These are phyloP conservation scores for Diaporthe batatas DNA, from an alignment of 2,329 filamentous ascomycete species.

Conservation along the genomic window DNA sequence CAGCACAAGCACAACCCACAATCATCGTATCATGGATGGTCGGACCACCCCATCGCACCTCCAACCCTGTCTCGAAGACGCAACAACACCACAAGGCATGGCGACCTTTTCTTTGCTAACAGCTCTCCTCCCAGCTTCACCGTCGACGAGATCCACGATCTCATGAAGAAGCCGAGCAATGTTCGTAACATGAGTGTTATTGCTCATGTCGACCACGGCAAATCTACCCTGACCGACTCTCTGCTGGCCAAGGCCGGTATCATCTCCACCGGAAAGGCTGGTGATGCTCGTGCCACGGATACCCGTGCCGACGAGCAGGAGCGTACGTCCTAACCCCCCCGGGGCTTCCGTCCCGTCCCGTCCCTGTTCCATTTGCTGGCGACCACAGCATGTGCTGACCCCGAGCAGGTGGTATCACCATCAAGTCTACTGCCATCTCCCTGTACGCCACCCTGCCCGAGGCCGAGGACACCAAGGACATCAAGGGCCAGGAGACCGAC, in stretches of 20 bases:
- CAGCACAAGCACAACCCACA: neutral
- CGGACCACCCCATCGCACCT: neutral
- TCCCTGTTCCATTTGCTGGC: neutral
- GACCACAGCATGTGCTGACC: constrained; percentile 32
- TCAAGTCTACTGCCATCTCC: constrained; percentile 99
- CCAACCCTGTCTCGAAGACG: neutral
- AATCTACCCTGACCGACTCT: constrained; percentile 99
- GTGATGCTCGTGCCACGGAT: constrained; percentile 95
- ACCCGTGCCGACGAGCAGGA: constrained; percentile 98
- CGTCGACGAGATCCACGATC: constrained; percentile 85
- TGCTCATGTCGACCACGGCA: constrained; percentile 99
- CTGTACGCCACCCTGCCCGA: constrained; percentile 88
- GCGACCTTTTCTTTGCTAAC: constrained; percentile 61
- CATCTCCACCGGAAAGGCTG: constrained; percentile 97
- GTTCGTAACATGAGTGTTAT: constrained; percentile 86
- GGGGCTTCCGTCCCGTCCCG: neutral
- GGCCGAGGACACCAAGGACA: constrained; percentile 93
- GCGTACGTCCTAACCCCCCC: constrained; percentile 61
- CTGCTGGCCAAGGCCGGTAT: constrained; percentile 99
- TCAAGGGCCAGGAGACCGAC: constrained; percentile 86
- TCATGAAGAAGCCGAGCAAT: constrained; percentile 85
- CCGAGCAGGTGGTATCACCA: constrained; percentile 83
- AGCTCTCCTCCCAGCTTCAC: constrained; percentile 82
- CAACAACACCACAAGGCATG: constrained; percentile 46
- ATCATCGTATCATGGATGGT: constrained; percentile 13